Conservation (phyloP, 1,139 yeast species). For the Candida sp. region DNA sequence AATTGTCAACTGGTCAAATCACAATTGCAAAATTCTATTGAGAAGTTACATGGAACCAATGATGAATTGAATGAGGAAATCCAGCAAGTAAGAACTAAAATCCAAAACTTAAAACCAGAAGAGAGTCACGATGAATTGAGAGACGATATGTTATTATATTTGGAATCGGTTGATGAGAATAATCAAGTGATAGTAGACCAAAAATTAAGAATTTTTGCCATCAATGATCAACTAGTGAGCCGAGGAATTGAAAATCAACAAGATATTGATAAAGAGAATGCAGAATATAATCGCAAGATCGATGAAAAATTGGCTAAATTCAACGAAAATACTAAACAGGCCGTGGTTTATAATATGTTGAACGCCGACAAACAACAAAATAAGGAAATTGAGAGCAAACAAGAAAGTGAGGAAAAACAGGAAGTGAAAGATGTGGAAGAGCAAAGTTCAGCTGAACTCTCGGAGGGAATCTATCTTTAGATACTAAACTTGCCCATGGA, state of each 20-base stretch:
- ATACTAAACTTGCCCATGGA: too few species aligned
- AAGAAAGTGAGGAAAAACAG: conserved; percentile 3
- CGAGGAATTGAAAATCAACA: conserved; percentile 20
- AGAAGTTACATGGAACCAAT: conserved; percentile 32
- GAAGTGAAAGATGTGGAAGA: conserved; percentile 2
- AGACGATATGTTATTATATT: conserved; percentile 25
- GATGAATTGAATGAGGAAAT: conserved; percentile 25
- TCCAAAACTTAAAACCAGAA: conserved; percentile 8
- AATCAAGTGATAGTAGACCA: conserved; percentile 27
- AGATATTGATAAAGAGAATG: conserved; percentile 7
- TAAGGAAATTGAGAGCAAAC: conserved; percentile 4
- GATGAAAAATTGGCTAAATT: conserved; percentile 4
- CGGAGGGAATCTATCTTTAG: conserved; percentile 10
- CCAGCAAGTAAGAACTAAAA: conserved; percentile 6
- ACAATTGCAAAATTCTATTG: conserved; percentile 24
- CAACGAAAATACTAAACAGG: not conserved
- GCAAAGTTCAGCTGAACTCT: not conserved
- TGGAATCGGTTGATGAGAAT: conserved; percentile 33
- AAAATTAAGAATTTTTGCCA: conserved; percentile 15
- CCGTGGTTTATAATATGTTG: conserved; percentile 1
- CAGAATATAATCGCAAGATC: conserved; percentile 6
- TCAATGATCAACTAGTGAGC: conserved; percentile 21
- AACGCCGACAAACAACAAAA: not conserved
- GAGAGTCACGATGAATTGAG: conserved; percentile 11
- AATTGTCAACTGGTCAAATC: conserved; percentile 18